Conservation (phyloP, 805 yeast species). For the Candida coquimbonensis region DNA sequence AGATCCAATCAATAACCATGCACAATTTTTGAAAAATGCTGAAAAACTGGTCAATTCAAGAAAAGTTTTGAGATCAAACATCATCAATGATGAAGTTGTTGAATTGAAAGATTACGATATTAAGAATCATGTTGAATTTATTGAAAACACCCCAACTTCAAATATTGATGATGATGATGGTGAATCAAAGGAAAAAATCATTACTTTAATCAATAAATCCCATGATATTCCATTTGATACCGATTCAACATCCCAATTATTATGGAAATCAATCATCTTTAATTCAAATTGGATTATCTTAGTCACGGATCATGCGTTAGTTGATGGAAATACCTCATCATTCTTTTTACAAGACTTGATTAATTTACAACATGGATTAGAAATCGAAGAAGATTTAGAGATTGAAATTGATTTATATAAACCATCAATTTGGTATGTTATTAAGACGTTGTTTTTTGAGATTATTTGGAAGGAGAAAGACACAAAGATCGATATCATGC, state of each 20-base stretch:
- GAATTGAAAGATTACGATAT: neutral
- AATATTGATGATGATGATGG: too few relatives aligned
- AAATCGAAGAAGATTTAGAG: slow-evolving; percentile 6
- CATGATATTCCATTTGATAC: slow-evolving; percentile 1
- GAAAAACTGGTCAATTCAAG: neutral
- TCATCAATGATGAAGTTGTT: neutral
- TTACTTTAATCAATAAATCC: neutral
- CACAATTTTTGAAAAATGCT: neutral
- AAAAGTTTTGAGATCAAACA: slow-evolving; percentile 1
- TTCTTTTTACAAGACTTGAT: slow-evolving; percentile 5
- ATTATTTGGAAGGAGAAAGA: neutral
- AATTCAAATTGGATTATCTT: slow-evolving; percentile 4
- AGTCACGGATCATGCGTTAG: slow-evolving; percentile 1
- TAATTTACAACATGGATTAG: neutral
- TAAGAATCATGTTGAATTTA: neutral
- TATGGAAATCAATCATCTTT: slow-evolving; percentile 5
- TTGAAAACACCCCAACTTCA: neutral
- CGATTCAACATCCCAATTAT: neutral
- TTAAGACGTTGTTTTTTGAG: neutral
- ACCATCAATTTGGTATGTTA: slow-evolving; percentile 2
- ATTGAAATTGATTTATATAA: neutral
- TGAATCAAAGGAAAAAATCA: neutral
- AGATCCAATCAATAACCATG: neutral
- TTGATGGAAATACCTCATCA: slow-evolving; percentile 4
- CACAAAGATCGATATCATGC: neutral